Evolutionary conservation across 75 land plant species (phyloP).

Genomic region (Isoetes taiwanensis): DNA sequence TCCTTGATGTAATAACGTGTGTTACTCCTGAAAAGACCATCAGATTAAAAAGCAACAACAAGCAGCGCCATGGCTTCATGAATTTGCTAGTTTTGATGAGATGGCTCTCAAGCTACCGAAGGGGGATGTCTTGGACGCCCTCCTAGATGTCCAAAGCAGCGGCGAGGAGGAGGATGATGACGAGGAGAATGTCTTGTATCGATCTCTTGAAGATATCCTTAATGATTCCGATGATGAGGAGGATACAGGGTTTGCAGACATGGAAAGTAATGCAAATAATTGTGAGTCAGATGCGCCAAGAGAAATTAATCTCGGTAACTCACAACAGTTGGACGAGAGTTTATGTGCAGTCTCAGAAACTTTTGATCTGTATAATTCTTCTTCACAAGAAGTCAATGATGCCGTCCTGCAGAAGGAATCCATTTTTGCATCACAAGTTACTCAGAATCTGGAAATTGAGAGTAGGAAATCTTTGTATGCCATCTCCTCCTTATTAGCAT

Average conservation of each 20-base stretch:
- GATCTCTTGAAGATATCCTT: slow-evolving; percentile 70
- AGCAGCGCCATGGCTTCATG: no score
- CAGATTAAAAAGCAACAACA: no score
- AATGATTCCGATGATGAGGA: slow-evolving; percentile 32
- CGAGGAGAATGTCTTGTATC: slow-evolving; percentile 19
- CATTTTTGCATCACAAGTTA: not conserved
- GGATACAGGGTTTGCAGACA: slow-evolving; percentile 11
- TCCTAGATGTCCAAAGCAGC: slow-evolving; percentile 31
- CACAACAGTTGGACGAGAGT: not conserved
- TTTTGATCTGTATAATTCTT: not conserved
- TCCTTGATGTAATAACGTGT: no score
- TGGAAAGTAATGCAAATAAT: not conserved
- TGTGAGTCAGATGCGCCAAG: not conserved
- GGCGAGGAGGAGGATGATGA: slow-evolving; percentile 19
- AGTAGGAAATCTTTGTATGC: not conserved
- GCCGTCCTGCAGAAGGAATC: not conserved
- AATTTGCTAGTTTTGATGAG: no score
- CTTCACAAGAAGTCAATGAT: not conserved
- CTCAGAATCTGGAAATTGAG: not conserved
- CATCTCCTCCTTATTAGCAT: not conserved
- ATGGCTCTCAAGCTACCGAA: no score
- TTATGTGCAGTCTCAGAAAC: not conserved
- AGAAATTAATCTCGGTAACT: not conserved
- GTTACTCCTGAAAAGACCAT: no score
- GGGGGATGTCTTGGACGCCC: slow-evolving; percentile 47